A percentile compares a stretch with the other conserved stretches of the same genome.
Evolutionary conservation across 2,329 filamentous ascomycete species (phyloP).

Genomic region (Byssochlamys sp.): DNA sequence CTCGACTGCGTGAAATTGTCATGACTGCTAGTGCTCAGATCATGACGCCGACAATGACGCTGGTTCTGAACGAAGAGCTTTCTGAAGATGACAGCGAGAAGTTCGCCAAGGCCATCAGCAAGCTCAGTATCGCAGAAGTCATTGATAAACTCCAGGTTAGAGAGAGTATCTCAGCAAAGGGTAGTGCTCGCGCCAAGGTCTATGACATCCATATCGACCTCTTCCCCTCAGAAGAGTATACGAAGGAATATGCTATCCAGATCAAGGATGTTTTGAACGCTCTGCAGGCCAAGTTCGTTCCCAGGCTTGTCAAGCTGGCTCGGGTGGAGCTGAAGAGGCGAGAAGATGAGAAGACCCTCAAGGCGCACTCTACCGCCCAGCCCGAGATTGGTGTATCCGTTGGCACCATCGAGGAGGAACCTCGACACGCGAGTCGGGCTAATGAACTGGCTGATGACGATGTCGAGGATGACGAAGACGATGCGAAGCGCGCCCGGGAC

Average conservation of each 20-base stretch:
- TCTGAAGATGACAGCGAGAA: conserved; percentile 58
- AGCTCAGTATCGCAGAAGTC: conserved; percentile 72
- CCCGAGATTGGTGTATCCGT: conserved; percentile 63
- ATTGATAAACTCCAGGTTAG: conserved; percentile 71
- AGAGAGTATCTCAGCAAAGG: conserved; percentile 66
- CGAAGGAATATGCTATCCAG: conserved; percentile 71
- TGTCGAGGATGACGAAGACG: conserved; percentile 69
- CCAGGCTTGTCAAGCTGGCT: conserved; percentile 59
- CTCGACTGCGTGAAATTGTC: conserved; percentile 88
- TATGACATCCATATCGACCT: conserved; percentile 75
- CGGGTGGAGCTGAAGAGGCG: conserved; percentile 73
- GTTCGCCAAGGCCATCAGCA: conserved; percentile 87
- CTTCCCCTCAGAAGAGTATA: conserved; percentile 77
- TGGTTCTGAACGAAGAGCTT: conserved; percentile 66
- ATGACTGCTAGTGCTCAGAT: conserved; percentile 92
- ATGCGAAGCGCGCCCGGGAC: conserved; percentile 52
- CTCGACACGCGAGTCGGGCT: conserved; percentile 37
- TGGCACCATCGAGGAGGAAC: conserved; percentile 46
- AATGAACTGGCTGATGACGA: conserved; percentile 59
- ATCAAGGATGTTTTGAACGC: conserved; percentile 66
- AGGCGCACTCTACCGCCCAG: conserved; percentile 56
- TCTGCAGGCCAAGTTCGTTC: conserved; percentile 71
- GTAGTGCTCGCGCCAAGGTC: conserved; percentile 64
- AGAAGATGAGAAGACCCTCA: conserved; percentile 47
- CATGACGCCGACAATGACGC: conserved; percentile 66